Base-by-base conservation (phyloP, 2,329 filamentous ascomycete species). In the Ceratocystis albifundus region DNA sequence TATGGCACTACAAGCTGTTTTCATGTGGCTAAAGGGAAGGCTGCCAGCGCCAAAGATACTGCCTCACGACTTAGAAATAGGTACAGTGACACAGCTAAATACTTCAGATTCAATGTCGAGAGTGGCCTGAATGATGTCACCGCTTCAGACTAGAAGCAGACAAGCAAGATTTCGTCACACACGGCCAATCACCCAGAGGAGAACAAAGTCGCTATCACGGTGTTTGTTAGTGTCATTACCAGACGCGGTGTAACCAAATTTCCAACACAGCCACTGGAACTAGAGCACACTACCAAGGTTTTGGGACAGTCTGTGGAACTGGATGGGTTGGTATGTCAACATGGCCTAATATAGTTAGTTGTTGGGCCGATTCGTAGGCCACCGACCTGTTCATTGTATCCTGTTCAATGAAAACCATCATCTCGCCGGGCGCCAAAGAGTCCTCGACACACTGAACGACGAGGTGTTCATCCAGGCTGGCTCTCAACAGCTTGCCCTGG, bases 91-190 rank as follows among this genome's bases (percentile, higher is more conserved):
- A 68, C 55, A 20, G 59, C 48, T 4, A 65, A 68, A 28, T 74
- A 74, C 67, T 69, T 69, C 50, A 67, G 72, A 12, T 72, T 74
- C 64, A 72, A 72, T 45, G 72, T 74, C 1, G 70, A 72, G 15
- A 68, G 66, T n/a, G 73, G 73, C 6, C 64, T 74, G 8, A 46
- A 71, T 32, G 69, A 72, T 61, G 65, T 72, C 25, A 70, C 68
- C 0, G 57, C 73, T 7, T 70, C 71, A 0, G 71, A 73, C 41
- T 74, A 70, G 72, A 62, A 72, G 41, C 71, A 71, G 62, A 41
- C 66, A 4, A 71, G 69, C 57, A 62, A 17, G 17, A 71, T 72
- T 25, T 69, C 69, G 3, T 66, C 70, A 41, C 71, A 71, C 44
- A 71, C 71, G 1, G 28, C 57, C 20, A 71, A 69, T 45, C 71